These are phyloP conservation scores for Kazachstania psychrophila DNA, from an alignment of 805 yeast species.

Conservation along the genomic window DNA sequence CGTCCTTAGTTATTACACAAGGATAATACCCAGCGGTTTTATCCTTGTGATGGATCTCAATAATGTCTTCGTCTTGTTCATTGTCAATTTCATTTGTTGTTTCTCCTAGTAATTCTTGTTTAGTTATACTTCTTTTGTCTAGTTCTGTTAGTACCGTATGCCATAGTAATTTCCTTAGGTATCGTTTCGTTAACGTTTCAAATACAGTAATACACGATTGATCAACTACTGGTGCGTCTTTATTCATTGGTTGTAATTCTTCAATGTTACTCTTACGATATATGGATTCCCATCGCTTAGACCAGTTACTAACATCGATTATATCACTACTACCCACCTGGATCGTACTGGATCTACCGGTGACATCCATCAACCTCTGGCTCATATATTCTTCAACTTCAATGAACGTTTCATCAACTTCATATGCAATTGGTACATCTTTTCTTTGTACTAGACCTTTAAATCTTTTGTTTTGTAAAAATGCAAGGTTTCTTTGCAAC, in stretches of 20 bases:
- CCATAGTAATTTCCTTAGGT: constrained; percentile 15
- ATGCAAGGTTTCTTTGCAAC: constrained; percentile 12
- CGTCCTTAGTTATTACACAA: constrained; percentile 14
- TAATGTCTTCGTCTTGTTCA: too few relatives aligned
- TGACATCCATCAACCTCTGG: constrained; percentile 3
- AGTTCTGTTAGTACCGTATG: constrained; percentile 15
- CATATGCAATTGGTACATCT: constrained; percentile 29
- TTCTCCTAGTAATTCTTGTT: neutral
- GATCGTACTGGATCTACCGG: too few relatives aligned
- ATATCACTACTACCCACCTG: neutral
- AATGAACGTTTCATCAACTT: constrained; percentile 23
- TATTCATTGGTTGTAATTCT: constrained; percentile 5
- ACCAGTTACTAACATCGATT: constrained; percentile 20
- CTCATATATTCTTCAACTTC: constrained; percentile 23
- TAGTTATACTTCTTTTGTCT: constrained; percentile 10
- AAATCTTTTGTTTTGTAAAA: constrained; percentile 9
- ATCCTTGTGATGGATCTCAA: neutral
- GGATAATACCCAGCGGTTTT: constrained; percentile 10
- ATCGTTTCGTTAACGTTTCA: constrained; percentile 9
- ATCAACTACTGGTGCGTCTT: neutral
- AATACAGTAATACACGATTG: constrained; percentile 10
- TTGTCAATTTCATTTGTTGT: neutral
- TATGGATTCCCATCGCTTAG: constrained; percentile 20
- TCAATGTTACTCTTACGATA: constrained; percentile 18
- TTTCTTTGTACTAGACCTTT: constrained; percentile 15